phyloP scores from a whole-genome alignment of 306 rosid species.

The Pachyrhizus erosus region DNA sequence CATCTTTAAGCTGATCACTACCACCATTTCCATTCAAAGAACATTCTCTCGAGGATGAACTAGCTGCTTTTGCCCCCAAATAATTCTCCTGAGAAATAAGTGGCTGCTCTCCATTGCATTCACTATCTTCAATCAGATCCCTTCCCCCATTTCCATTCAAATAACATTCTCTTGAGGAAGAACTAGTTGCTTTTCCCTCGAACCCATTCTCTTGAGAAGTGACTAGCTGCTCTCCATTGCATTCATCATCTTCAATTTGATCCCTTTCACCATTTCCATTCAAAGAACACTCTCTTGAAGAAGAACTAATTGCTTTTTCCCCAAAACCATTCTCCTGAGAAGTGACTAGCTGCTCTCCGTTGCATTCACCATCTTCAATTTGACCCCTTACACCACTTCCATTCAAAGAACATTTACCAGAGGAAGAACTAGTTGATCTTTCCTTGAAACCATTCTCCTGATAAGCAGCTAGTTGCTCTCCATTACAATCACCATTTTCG shows the following conservation, averaged over 20 bases:
- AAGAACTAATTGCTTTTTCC: background rate
- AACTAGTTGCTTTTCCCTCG: constrained; percentile 41
- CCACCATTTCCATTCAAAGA: constrained; percentile 38
- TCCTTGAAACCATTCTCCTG: constrained; percentile 30
- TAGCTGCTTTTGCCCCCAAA: constrained; percentile 18
- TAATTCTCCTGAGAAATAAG: background rate
- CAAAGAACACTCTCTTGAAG: constrained; percentile 29
- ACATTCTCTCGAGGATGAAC: constrained; percentile 49
- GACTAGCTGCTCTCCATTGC: constrained; percentile 2
- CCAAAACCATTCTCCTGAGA: constrained; percentile 9
- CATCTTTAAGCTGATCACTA: constrained; percentile 36
- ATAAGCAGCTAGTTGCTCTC: background rate
- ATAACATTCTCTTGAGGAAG: constrained; percentile 47
- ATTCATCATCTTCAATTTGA: constrained; percentile 30
- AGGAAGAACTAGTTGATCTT: constrained; percentile 20
- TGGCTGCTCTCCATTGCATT: constrained; percentile 26
- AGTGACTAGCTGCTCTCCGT: background rate
- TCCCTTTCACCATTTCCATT: constrained; percentile 6
- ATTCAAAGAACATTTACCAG: constrained; percentile 35
- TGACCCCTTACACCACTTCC: background rate
- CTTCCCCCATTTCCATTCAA: constrained; percentile 43
- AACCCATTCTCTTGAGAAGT: constrained; percentile 13
- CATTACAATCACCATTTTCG: constrained; percentile 38
- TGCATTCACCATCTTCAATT: constrained; percentile 23
- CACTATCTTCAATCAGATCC: constrained; percentile 33